These are phyloP conservation scores for Peronospora belbahrii DNA, from an alignment of 352 stramenopile genomes.

Conservation along the genomic window DNA sequence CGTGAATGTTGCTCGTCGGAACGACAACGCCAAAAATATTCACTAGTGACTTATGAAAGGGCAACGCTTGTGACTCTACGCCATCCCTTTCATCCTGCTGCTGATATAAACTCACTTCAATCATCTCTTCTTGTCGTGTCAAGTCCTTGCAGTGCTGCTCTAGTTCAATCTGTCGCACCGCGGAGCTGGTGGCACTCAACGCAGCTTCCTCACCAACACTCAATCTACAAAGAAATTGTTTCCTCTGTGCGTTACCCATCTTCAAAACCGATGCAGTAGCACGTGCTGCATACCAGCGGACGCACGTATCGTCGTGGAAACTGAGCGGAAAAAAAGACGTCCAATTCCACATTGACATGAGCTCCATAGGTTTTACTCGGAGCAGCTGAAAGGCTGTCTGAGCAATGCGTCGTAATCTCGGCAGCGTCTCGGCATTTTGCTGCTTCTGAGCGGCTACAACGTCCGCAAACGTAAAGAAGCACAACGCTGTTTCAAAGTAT, in stretches of 20 bases:
- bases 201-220: constrained; percentile 40
- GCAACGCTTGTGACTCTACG: constrained; percentile 10
- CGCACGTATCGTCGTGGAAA: constrained; percentile 48
- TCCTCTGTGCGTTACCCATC: constrained; percentile 63
- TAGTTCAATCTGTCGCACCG: constrained; percentile 49
- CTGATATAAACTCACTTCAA: constrained; percentile 30
- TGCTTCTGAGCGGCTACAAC: constrained; percentile 35
- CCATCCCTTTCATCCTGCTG: constrained; percentile 5
- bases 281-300: constrained; percentile 59
- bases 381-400: constrained; percentile 55
- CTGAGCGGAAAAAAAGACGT: constrained; percentile 71
- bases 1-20: constrained; percentile 42
- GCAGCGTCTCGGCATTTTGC: constrained; percentile 21
- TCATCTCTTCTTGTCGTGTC: constrained; percentile 39
- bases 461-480: constrained; percentile 71
- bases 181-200: constrained; percentile 24
- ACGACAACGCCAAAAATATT: constrained; percentile 83
- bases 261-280: constrained; percentile 51
- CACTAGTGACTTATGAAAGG: constrained; percentile 65
- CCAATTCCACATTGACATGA: constrained; percentile 73
- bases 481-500: constrained; percentile 52
- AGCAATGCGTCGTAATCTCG: constrained; percentile 48
- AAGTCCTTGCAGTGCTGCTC: constrained; percentile 42
- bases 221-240: constrained; percentile 51
- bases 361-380: constrained; percentile 38